Percentiles rank a stretch among this genome's conserved stretches.
phyloP scores from a whole-genome alignment of 2,329 filamentous ascomycete genomes.

The Pseudogymnoascus pannorum region DNA sequence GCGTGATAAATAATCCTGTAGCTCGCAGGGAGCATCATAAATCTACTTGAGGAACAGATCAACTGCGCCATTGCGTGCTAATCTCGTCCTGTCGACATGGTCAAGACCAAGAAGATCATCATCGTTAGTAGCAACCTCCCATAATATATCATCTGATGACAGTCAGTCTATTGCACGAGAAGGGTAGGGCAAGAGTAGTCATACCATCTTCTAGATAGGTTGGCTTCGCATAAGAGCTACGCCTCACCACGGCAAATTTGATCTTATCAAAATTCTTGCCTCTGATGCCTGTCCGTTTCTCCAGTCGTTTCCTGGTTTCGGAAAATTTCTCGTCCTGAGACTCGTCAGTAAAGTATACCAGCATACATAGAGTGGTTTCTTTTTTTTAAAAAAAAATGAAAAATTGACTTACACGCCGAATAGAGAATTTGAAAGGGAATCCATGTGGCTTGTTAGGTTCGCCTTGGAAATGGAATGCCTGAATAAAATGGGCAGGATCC shows the following conservation, averaged over 20 bases:
- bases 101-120: constrained; percentile 60
- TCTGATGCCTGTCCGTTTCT: constrained; percentile 87
- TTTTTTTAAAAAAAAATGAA: too few species aligned
- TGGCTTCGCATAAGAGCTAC: constrained; percentile 66
- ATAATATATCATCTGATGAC: constrained; percentile 50
- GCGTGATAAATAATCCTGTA: background rate
- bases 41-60: constrained; percentile 51
- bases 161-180: constrained; percentile 12
- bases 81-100: constrained; percentile 54
- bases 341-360: background rate
- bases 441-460: constrained; percentile 80
- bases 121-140: constrained; percentile 42
- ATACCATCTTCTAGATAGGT: constrained; percentile 82
- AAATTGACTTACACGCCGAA: constrained; percentile 67
- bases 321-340: constrained; percentile 71
- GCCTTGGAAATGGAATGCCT: constrained; percentile 87
- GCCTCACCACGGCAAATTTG: constrained; percentile 78
- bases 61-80: constrained; percentile 50
- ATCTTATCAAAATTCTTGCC: constrained; percentile 99
- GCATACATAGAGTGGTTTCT: background rate
- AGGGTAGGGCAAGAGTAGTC: constrained; percentile 25
- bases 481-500: constrained; percentile 54
- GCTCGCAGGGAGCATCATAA: background rate
- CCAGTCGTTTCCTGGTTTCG: constrained; percentile 89
- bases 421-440: constrained; percentile 81